A percentile compares a stretch with the other conserved stretches of the same genome.
Evolutionary conservation across 192 early-diverging fungal genomes (phyloP).

Genomic region (Coemansia aciculifera): DNA sequence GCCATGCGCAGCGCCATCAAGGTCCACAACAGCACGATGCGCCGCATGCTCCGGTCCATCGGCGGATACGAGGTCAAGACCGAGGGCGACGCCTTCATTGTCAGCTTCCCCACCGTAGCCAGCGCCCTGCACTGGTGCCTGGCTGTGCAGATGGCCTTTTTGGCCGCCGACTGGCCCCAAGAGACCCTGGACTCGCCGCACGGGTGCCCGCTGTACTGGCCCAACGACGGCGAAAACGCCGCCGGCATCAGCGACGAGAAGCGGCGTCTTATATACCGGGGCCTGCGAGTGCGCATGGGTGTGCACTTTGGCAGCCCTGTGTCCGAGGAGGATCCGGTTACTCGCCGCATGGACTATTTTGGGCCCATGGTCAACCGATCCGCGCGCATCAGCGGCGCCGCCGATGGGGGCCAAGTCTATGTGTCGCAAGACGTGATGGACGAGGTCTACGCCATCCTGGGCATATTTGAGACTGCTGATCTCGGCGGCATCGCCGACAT

Average conservation of each 20-base stretch:
- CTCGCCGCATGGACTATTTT: constrained; percentile 94
- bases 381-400: constrained; percentile 76
- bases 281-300: constrained; percentile 90
- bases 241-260: constrained; percentile 30
- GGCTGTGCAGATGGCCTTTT: constrained; percentile 77
- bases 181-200: constrained; percentile 79
- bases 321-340: constrained; percentile 85
- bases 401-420: constrained; percentile 89
- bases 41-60: constrained; percentile 73
- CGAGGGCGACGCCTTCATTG: constrained; percentile 95
- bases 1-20: constrained; percentile 88
- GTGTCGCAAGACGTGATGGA: constrained; percentile 80
- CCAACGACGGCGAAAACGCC: constrained; percentile 36
- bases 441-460: constrained; percentile 56
- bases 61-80: constrained; percentile 96
- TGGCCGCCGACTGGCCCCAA: constrained; percentile 83
- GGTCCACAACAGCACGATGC: constrained; percentile 81
- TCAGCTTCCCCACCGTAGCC: constrained; percentile 79
- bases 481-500: constrained; percentile 52
- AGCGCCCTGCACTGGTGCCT: constrained; percentile 86
- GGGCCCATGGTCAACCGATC: constrained; percentile 92
- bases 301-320: constrained; percentile 88
- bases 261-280: constrained; percentile 70
- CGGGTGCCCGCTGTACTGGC: constrained; percentile 71
- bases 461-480: constrained; percentile 53